phyloP scores from a whole-genome alignment of 805 yeast species.

The Nakazawaea ernobii region DNA sequence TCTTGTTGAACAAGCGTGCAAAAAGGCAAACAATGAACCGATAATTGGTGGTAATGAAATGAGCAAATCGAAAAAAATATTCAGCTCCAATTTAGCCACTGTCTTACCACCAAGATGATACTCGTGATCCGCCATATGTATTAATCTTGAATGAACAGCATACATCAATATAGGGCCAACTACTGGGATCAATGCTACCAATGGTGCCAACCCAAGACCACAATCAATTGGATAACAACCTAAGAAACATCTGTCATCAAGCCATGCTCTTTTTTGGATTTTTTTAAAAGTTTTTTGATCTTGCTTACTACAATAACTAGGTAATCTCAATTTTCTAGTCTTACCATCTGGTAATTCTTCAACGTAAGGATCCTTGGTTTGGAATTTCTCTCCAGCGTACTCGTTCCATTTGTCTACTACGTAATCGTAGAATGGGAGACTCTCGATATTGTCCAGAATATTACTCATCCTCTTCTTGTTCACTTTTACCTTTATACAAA shows the following conservation, averaged over 20 bases:
- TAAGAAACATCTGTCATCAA: constrained; percentile 75
- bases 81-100: constrained; percentile 67
- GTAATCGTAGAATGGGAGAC: constrained; percentile 53
- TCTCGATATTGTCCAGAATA: constrained; percentile 19
- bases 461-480: no score
- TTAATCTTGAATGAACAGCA: constrained; percentile 64
- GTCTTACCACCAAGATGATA: constrained; percentile 53
- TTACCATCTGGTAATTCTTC: constrained; percentile 46
- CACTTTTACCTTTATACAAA: no score
- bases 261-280: constrained; percentile 79
- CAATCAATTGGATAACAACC: constrained; percentile 74
- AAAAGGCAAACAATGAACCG: constrained; percentile 75
- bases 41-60: constrained; percentile 75
- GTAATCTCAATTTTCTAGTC: constrained; percentile 52
- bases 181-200: constrained; percentile 67
- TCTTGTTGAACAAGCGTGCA: constrained; percentile 81
- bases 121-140: constrained; percentile 51
- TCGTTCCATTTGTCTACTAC: constrained; percentile 58
- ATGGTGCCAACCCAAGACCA: constrained; percentile 75
- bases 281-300: constrained; percentile 68
- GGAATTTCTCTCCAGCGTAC: constrained; percentile 58
- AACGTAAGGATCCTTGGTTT: constrained; percentile 62
- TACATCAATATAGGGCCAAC: constrained; percentile 86
- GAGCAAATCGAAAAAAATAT: constrained; percentile 67
- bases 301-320: constrained; percentile 47